These are phyloP conservation scores for Pythium aphanidermatum DNA, from an alignment of 352 stramenopile species.

Conservation along the genomic window DNA sequence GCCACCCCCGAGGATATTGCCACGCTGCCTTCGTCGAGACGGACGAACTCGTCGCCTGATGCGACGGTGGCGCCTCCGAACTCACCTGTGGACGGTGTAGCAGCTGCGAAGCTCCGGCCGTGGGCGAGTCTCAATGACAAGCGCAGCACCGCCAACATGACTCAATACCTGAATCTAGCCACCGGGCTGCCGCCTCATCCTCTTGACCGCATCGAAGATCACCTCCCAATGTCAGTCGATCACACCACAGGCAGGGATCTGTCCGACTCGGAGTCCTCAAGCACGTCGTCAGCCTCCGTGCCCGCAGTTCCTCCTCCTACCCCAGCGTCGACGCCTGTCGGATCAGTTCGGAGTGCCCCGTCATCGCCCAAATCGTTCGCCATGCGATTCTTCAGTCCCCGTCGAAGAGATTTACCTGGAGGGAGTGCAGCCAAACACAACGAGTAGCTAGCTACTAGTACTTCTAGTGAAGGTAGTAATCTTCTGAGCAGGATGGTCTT, in stretches of 20 bases:
- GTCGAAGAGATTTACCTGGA: too few species aligned
- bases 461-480: too few species aligned
- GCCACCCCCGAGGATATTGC: slow-evolving; percentile 26
- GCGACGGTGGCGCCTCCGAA: not conserved
- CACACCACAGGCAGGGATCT: too few species aligned
- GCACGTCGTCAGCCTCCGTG: not conserved
- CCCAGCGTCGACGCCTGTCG: not conserved
- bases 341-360: slow-evolving; percentile 1
- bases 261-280: not conserved
- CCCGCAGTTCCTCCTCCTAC: not conserved
- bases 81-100: not conserved
- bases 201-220: too few species aligned
- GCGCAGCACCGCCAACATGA: not conserved
- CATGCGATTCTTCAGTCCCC: slow-evolving; percentile 17
- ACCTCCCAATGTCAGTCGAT: too few species aligned
- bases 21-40: slow-evolving; percentile 2
- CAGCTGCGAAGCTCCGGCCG: not conserved
- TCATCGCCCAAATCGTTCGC: slow-evolving; percentile 12
- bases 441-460: too few species aligned
- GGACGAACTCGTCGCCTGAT: slow-evolving; percentile 12
- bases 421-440: too few species aligned
- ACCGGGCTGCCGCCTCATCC: not conserved
- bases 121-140: slow-evolving; percentile 22
- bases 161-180: not conserved
- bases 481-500: too few species aligned